These are phyloP conservation scores for Orychophragmus violaceus DNA, from an alignment of 345 rosid species.

Conservation along the genomic window DNA sequence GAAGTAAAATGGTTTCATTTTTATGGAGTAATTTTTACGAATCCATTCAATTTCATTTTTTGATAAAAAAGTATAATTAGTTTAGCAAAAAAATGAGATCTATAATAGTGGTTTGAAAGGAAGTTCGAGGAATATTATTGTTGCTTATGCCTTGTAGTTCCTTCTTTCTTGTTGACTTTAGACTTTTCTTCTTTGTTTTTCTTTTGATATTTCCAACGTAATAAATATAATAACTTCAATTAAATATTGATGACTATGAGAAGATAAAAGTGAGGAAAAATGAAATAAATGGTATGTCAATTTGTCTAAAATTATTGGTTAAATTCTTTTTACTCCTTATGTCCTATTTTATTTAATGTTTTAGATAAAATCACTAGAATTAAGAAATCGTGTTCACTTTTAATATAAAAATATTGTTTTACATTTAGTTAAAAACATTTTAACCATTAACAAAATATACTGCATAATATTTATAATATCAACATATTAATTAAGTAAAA, in stretches of 20 bases:
- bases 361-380: too few species aligned
- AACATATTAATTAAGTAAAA: too few species aligned
- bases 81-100: not conserved
- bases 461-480: too few species aligned
- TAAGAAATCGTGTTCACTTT: too few species aligned
- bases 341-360: too few species aligned
- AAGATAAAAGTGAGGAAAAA: not conserved
- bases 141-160: conserved; percentile 27
- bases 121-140: conserved; percentile 29
- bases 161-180: conserved; percentile 38
- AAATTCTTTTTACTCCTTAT: too few species aligned
- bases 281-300: not conserved
- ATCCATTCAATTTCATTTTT: not conserved
- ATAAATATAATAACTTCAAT: conserved; percentile 21
- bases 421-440: too few species aligned
- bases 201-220: conserved; percentile 22
- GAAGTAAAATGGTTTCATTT: not conserved
- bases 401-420: too few species aligned
- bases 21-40: not conserved
- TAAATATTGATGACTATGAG: conserved; percentile 1
- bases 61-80: not conserved
- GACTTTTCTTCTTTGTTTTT: conserved; percentile 38
- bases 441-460: too few species aligned
- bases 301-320: not conserved
- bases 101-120: not conserved